Percentiles rank a stretch among this genome's conserved stretches.
phyloP scores from a whole-genome alignment of 1,139 yeast species.

The Geotrichum histeridarum region DNA sequence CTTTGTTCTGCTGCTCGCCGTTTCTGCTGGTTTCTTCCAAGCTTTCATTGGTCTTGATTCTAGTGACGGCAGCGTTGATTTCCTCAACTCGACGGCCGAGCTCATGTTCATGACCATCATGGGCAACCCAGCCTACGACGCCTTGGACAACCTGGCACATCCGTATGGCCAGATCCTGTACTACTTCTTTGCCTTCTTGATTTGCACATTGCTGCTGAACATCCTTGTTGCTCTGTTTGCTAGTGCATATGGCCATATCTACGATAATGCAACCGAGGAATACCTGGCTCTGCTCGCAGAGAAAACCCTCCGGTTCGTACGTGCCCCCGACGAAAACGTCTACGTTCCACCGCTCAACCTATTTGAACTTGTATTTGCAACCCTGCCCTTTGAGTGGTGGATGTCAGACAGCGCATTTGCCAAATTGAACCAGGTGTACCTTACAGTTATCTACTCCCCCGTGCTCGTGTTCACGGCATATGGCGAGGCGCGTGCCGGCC shows the following conservation, averaged over 20 bases:
- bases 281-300: slow-evolving; percentile 81
- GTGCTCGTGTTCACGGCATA: slow-evolving; percentile 55
- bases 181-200: slow-evolving; percentile 70
- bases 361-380: slow-evolving; percentile 52
- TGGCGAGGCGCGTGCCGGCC: slow-evolving; percentile 61
- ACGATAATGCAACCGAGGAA: slow-evolving; percentile 77
- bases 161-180: slow-evolving; percentile 78
- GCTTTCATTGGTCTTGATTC: slow-evolving; percentile 85
- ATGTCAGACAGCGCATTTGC: slow-evolving; percentile 33
- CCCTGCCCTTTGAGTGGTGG: slow-evolving; percentile 42
- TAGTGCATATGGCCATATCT: slow-evolving; percentile 75
- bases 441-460: slow-evolving; percentile 67
- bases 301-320: slow-evolving; percentile 72
- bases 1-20: slow-evolving; percentile 65
- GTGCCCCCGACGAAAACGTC: slow-evolving; percentile 85
- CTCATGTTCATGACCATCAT: slow-evolving; percentile 67
- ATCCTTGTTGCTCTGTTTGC: slow-evolving; percentile 80
- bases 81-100: slow-evolving; percentile 48
- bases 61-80: slow-evolving; percentile 77
- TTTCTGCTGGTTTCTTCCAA: slow-evolving; percentile 75
- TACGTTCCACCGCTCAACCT: slow-evolving; percentile 83
- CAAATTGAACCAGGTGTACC: slow-evolving; percentile 40
- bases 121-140: slow-evolving; percentile 67
- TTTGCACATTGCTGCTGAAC: slow-evolving; percentile 55
- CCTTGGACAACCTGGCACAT: slow-evolving; percentile 67